phyloP scores from a whole-genome alignment of 768 basidiomycete genomes.

The Panaeolus cyanescens region DNA sequence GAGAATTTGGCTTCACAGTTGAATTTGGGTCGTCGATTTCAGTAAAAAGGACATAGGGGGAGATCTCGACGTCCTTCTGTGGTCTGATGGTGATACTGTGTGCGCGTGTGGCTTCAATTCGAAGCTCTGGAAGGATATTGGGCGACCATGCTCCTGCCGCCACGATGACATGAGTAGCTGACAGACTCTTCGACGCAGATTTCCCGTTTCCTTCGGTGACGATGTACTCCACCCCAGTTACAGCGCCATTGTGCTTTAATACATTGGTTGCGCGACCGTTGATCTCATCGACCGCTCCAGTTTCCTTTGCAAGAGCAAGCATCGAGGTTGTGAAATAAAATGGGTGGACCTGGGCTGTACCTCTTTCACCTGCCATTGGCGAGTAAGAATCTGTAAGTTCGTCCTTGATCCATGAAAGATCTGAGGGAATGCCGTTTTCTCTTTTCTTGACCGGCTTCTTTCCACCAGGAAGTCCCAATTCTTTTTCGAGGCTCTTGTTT shows the following conservation, averaged over 20 bases:
- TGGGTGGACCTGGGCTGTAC: conserved; percentile 79
- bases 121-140: conserved; percentile 52
- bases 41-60: conserved; percentile 84
- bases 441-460: conserved; percentile 18
- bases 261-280: conserved; percentile 48
- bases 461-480: conserved; percentile 42
- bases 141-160: conserved; percentile 91
- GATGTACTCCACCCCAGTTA: conserved; percentile 52
- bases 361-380: conserved; percentile 55
- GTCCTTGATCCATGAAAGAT: conserved; percentile 54
- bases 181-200: conserved; percentile 32
- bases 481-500: conserved; percentile 58
- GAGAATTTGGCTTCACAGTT: conserved; percentile 7
- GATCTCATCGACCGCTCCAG: conserved; percentile 47
- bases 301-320: conserved; percentile 61
- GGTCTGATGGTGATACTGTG: conserved; percentile 73
- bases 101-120: conserved; percentile 65
- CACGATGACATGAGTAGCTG: conserved; percentile 72
- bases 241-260: conserved; percentile 36
- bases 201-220: conserved; percentile 18
- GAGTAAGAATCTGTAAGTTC: conserved; percentile 63
- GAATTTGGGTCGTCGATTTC: conserved; percentile 47
- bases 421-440: conserved; percentile 44
- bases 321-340: conserved; percentile 74
- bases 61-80: conserved; percentile 42